A percentile compares a stretch with the other conserved stretches of the same genome.
Evolutionary conservation across 805 yeast species (phyloP).

Genomic region (Clavispora carvajalis): DNA sequence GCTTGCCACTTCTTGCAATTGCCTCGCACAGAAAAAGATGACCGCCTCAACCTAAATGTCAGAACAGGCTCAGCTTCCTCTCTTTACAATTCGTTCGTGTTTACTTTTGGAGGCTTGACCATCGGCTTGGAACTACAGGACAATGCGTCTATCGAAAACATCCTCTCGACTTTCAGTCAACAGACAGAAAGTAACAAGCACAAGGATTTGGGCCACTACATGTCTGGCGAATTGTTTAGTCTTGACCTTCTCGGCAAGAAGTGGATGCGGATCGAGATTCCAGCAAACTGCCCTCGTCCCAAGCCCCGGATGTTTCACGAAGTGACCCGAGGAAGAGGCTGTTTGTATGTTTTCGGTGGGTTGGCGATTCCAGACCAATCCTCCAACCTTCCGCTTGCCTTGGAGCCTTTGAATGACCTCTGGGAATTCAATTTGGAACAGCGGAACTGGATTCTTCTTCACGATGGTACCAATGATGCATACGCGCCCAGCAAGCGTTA

Average conservation of each 20-base stretch:
- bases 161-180: constrained; percentile 34
- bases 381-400: constrained; percentile 14
- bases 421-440: constrained; percentile 61
- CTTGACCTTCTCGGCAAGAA: constrained; percentile 52
- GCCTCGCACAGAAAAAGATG: constrained; percentile 52
- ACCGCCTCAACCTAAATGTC: constrained; percentile 49
- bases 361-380: constrained; percentile 30
- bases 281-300: constrained; percentile 22
- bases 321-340: constrained; percentile 43
- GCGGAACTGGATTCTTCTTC: constrained; percentile 49
- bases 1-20: constrained; percentile 51
- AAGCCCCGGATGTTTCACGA: constrained; percentile 57
- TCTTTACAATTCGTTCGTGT: constrained; percentile 53
- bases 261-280: constrained; percentile 46
- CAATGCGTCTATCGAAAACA: constrained; percentile 33
- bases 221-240: constrained; percentile 61
- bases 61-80: constrained; percentile 66
- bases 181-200: constrained; percentile 20
- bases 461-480: constrained; percentile 28
- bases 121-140: constrained; percentile 46
- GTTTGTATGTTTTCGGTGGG: constrained; percentile 64
- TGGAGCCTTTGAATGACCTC: constrained; percentile 53
- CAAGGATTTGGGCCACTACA: constrained; percentile 30
- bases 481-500: constrained; percentile 38
- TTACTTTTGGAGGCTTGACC: constrained; percentile 65